phyloP scores from a whole-genome alignment of 805 yeast species.

The Clavispora vitiphila region DNA sequence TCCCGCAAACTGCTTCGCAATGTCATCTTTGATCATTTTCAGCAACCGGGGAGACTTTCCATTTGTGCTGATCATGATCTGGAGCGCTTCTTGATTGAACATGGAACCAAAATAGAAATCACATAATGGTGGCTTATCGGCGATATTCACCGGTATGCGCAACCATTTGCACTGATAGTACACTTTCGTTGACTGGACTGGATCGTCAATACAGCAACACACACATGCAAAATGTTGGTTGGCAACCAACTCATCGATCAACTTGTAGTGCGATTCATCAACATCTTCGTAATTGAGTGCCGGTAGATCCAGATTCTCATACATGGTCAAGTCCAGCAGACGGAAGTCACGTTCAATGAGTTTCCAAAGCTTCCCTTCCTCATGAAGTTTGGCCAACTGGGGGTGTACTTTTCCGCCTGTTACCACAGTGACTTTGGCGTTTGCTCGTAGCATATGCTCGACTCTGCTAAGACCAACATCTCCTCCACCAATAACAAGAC shows the following conservation, averaged over 20 bases:
- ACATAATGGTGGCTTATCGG: constrained; percentile 79
- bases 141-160: constrained; percentile 66
- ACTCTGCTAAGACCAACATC: constrained; percentile 73
- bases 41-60: constrained; percentile 79
- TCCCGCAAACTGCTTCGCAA: constrained; percentile 43
- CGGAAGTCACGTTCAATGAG: constrained; percentile 43
- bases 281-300: constrained; percentile 4
- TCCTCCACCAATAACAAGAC: constrained; percentile 73
- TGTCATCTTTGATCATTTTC: constrained; percentile 44
- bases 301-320: constrained; percentile 27
- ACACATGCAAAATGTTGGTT: constrained; percentile 55
- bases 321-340: constrained; percentile 45
- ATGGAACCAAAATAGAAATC: constrained; percentile 84
- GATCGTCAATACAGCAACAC: constrained; percentile 72
- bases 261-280: constrained; percentile 16
- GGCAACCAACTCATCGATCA: constrained; percentile 30
- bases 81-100: constrained; percentile 66
- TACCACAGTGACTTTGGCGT: constrained; percentile 65
- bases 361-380: constrained; percentile 37
- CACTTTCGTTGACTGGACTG: constrained; percentile 50
- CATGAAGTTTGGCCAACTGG: constrained; percentile 20
- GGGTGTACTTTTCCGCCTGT: constrained; percentile 34
- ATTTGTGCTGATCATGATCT: constrained; percentile 77
- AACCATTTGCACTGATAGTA: constrained; percentile 44
- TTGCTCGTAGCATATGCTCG: constrained; percentile 60